Conservation (phyloP, 2,329 filamentous ascomycete species). For the Aspergillus arachidicola region DNA sequence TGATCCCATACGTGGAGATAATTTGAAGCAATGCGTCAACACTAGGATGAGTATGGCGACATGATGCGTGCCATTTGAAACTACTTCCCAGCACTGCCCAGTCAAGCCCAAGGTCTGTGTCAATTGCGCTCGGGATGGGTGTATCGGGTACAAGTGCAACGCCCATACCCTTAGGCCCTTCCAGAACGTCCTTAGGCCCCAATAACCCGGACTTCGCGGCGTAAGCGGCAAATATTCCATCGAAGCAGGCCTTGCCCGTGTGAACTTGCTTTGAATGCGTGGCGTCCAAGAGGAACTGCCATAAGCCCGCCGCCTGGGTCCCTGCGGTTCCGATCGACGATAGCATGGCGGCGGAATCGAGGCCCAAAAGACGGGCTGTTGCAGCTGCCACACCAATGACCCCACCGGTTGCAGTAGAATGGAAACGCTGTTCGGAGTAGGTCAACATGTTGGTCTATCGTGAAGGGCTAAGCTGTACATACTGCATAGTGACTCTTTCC, state of each 20-base stretch:
- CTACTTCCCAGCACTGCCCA: neutral
- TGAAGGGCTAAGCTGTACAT: too few relatives aligned
- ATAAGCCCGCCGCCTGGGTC: neutral
- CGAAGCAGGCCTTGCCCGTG: neutral
- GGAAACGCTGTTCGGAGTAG: neutral
- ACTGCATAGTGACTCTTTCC: neutral
- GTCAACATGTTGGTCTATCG: neutral
- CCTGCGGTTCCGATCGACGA: neutral
- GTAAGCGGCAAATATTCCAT: neutral
- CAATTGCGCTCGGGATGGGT: neutral
- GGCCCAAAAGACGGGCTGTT: neutral
- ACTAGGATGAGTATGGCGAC: neutral
- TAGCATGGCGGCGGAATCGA: neutral
- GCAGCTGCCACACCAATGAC: neutral
- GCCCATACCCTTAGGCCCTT: neutral
- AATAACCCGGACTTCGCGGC: neutral
- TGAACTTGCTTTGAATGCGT: neutral
- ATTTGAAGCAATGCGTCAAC: neutral
- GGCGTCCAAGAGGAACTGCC: neutral
- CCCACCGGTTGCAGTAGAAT: neutral
- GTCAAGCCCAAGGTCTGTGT: neutral
- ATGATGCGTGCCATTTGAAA: neutral
- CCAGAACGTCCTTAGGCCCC: neutral
- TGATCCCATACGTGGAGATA: neutral
- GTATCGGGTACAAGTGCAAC: neutral